These are phyloP conservation scores for Fusarium foetens DNA, from an alignment of 2,329 filamentous ascomycete genomes.

Conservation along the genomic window DNA sequence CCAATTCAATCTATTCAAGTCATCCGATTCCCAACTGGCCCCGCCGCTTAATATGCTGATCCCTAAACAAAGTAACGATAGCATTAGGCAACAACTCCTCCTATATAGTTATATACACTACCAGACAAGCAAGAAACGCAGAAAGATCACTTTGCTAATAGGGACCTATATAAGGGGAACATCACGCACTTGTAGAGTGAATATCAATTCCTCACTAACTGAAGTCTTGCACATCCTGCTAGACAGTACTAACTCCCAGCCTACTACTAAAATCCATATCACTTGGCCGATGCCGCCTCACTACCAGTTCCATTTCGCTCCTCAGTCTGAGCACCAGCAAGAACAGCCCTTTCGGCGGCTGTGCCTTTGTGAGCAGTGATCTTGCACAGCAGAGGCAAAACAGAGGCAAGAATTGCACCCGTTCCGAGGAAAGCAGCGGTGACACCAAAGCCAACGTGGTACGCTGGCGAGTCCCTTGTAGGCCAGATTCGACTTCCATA, in stretches of 20 bases:
- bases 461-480: not conserved
- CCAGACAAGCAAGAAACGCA: not conserved
- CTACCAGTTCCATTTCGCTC: not conserved
- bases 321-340: not conserved
- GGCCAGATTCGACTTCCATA: not conserved
- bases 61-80: constrained; percentile 56
- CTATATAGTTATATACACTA: not conserved
- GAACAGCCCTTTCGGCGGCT: not conserved
- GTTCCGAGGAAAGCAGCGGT: not conserved
- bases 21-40: not conserved
- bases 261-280: not conserved
- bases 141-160: not conserved
- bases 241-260: not conserved
- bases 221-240: not conserved
- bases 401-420: not conserved
- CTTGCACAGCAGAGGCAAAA: not conserved
- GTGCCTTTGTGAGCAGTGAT: not conserved
- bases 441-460: not conserved
- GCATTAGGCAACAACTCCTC: constrained; percentile 56
- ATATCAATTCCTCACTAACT: not conserved
- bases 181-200: rapidly evolving
- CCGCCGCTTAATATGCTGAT: constrained; percentile 56
- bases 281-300: not conserved
- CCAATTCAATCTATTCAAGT: not conserved
- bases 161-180: rapidly evolving